Evolutionary conservation across 2,329 filamentous ascomycete genomes (phyloP), one percentile per base, ranked within the genome.

Genomic region (Sordariomycetes sp.): DNA sequence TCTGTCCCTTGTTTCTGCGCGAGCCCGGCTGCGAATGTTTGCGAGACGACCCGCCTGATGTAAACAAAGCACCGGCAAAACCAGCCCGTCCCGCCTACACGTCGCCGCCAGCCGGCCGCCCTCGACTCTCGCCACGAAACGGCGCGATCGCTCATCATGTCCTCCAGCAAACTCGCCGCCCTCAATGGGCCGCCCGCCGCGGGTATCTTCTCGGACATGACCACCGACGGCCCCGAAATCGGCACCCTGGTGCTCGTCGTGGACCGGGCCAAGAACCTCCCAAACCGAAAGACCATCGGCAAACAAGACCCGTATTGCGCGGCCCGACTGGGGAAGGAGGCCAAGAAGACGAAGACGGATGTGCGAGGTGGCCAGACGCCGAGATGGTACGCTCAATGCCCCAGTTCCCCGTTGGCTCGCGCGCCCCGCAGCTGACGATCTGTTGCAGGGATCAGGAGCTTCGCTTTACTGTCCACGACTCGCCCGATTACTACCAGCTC

Each of bases 271-370:
- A 97, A 96, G 81, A 99, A 99, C 69, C 75, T 99, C 63, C 94
- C 94, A 55, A 99, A 99, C 73, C 77, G 90, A 64, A 95, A 95
- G 76, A 94, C 90, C 6, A 96, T 99, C 77, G 94, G 94, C 58
- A 99, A 99, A 74, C 94, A 99, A 74, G 91, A 97, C 68, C 92
- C 94, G 0, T 99, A 97, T 71, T 96, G 91, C 72, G 94, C 94
- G 42, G 91, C 90, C 35, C 80, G 94, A 57, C 74, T 99, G 52
- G 94, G 92, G 36, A 99, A 99, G 71, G 91, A 97, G 72, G 94
- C 94, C 53, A 95, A 95, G 76, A 96, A 96, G 78, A 99, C 94
- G 2, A 86, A 87, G 48, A 96, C 92, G 4, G 94, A 99, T 71
- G 85, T 92, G 64, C 81, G 94, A 67, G 94, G 94, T 62, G 94